These are phyloP conservation scores for Yarrowia alimentaria DNA, from an alignment of 805 yeast species.

Conservation along the genomic window DNA sequence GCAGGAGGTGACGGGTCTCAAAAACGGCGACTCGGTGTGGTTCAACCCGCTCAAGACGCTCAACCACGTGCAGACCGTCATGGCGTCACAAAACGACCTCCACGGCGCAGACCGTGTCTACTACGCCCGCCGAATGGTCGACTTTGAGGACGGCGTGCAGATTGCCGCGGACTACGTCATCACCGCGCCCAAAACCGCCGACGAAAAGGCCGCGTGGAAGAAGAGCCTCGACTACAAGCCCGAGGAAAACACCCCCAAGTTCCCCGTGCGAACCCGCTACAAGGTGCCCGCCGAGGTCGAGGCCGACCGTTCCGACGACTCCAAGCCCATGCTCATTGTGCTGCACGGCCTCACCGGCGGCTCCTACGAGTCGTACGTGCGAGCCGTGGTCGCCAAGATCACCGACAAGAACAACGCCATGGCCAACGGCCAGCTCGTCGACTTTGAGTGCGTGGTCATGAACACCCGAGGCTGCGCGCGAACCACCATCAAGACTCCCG, in stretches of 20 bases:
- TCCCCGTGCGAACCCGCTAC: conserved; percentile 56
- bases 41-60: conserved; percentile 63
- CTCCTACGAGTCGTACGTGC: conserved; percentile 73
- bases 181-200: conserved; percentile 40
- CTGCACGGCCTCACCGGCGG: conserved; percentile 85
- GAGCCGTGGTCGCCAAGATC: conserved; percentile 52
- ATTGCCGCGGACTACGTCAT: conserved; percentile 75
- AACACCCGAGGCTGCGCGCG: conserved; percentile 78
- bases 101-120: conserved; percentile 55
- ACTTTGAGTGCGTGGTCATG: conserved; percentile 65
- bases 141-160: conserved; percentile 65
- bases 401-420: conserved; percentile 32
- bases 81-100: conserved; percentile 56
- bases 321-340: conserved; percentile 59
- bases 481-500: conserved; percentile 64
- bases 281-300: conserved; percentile 49
- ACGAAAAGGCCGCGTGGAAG: conserved; percentile 35
- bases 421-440: conserved; percentile 26
- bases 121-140: conserved; percentile 74
- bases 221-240: conserved; percentile 38
- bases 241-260: conserved; percentile 38
- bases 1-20: conserved; percentile 47
- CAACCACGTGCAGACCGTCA: conserved; percentile 77
- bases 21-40: conserved; percentile 50
- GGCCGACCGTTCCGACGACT: conserved; percentile 36